Conservation (phyloP, 306 rosid species). For the Phaseolus lunatus region DNA sequence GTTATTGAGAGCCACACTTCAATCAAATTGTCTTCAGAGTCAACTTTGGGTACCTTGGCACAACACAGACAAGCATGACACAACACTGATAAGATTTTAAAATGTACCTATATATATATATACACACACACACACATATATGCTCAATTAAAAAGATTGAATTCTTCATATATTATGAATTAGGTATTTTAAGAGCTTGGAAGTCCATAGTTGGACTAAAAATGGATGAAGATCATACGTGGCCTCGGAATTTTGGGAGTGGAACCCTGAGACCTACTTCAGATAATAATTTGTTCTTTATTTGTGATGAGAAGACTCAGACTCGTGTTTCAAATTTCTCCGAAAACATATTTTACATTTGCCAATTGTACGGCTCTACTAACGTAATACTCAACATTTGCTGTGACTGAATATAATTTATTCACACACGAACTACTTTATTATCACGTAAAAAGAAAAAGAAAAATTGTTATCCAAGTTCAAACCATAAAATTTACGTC, state of each 20-base stretch:
- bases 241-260: constrained; percentile 34
- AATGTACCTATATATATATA: background rate
- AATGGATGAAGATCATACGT: background rate
- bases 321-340: constrained; percentile 40
- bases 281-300: constrained; percentile 13
- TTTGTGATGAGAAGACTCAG: constrained; percentile 36
- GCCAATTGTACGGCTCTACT: constrained; percentile 32
- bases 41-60: background rate
- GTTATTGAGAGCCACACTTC: background rate
- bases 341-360: background rate
- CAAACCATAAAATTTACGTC: constrained; percentile 52
- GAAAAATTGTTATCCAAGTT: constrained; percentile 38
- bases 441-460: constrained; percentile 21
- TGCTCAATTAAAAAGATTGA: background rate
- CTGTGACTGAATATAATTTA: constrained; percentile 22
- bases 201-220: background rate
- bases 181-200: background rate
- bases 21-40: background rate
- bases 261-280: constrained; percentile 26
- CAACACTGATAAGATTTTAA: background rate
- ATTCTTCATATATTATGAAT: background rate
- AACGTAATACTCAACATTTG: constrained; percentile 37
- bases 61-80: background rate
- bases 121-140: no score
- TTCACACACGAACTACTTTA: constrained; percentile 21